Evolutionary conservation across 2,329 filamentous ascomycete genomes (phyloP), one percentile per base, ranked within the genome.

Genomic region (Diaporthe australafricana): DNA sequence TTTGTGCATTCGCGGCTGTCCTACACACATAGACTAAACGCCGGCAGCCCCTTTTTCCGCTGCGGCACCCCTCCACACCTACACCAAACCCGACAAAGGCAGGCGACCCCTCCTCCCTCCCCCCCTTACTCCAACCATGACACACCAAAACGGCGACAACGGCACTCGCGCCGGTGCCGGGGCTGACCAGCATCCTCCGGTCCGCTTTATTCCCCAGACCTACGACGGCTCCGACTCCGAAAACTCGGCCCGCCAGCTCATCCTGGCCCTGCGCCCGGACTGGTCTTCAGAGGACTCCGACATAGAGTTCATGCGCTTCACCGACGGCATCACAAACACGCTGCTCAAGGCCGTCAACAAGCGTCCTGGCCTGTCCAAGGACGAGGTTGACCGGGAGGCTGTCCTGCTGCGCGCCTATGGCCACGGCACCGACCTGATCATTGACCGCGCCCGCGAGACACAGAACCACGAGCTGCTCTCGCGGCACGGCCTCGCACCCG

Each of bases 271-370:
- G 74, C 89, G 92, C 72, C 95, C 95, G 14, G 91, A 97, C 77
- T 99, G 96, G 96, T 88, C 91, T 76, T 71, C 74, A 12, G 27
- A 52, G 3, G 74, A 69, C 17, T 93, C 93, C 71, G 89, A 92
- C 53, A 88, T 99, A 77, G 91, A 96, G 78, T 94, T 98, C 80
- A 88, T 94, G 76, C 92, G 93, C 75, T 99, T 98, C 85, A 99
- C 95, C 48, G 96, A 99, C 79, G 96, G 96, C 79, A 99, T 98
- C 84, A 99, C 96, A 76, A 99, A 99, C 84, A 98, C 95, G 63
- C 86, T 96, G 62, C 87, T 95, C 75, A 95, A 95, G 81, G 91
- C 92, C n/a, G 84, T 93, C 79, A 94, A 94, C 80, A 89, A 87
- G 76, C 87, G 86, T 32, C 81, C 85, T 1, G 94, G 93, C 63